Conservation (phyloP, 768 basidiomycete species). For the Tubosaeta sp. region DNA sequence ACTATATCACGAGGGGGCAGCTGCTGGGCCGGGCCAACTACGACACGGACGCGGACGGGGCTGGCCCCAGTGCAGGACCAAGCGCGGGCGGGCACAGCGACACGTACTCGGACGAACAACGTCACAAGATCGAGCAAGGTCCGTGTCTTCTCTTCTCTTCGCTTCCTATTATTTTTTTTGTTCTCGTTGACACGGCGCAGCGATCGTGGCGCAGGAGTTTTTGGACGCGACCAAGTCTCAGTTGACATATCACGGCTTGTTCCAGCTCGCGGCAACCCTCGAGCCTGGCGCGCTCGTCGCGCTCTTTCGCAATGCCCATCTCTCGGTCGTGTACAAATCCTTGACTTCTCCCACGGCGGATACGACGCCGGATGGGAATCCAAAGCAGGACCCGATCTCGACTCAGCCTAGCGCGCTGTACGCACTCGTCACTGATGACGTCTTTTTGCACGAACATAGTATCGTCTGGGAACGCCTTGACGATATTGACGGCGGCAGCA, state of each 20-base stretch:
- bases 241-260: constrained; percentile 84
- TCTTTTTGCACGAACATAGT: constrained; percentile 69
- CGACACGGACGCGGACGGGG: constrained; percentile 26
- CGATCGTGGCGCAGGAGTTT: constrained; percentile 63
- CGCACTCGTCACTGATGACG: constrained; percentile 80
- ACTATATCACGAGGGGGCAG: constrained; percentile 62
- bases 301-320: constrained; percentile 86
- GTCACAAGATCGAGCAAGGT: constrained; percentile 70
- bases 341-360: neutral
- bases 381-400: neutral
- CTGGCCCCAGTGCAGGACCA: constrained; percentile 14
- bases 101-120: constrained; percentile 50
- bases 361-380: too few species aligned
- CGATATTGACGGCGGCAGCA: constrained; percentile 77
- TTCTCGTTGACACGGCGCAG: constrained; percentile 33
- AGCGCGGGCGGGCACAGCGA: neutral
- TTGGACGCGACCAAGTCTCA: constrained; percentile 74
- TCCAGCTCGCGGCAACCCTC: constrained; percentile 58
- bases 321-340: constrained; percentile 79
- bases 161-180: neutral
- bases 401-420: constrained; percentile 49
- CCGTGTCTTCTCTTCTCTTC: constrained; percentile 16
- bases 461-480: constrained; percentile 91
- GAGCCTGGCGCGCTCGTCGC: constrained; percentile 64
- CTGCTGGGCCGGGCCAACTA: constrained; percentile 46